phyloP scores from a whole-genome alignment of 768 basidiomycete genomes.

The Ramaria sp. region DNA sequence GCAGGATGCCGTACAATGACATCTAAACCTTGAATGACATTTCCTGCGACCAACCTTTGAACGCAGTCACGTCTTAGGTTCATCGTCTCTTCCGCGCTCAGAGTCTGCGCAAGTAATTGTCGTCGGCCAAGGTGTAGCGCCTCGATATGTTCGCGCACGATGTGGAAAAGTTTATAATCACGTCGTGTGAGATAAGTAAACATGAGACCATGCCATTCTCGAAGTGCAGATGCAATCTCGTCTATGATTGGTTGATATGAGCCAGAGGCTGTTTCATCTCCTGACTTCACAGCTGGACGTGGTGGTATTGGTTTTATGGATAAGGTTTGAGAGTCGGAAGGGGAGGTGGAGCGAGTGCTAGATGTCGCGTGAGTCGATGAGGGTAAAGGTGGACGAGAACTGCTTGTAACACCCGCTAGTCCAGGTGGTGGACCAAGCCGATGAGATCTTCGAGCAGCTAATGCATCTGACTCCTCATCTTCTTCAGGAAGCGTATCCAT shows the following conservation, averaged over 20 bases:
- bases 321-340: constrained; percentile 47
- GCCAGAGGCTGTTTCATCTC: constrained; percentile 86
- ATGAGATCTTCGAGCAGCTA: constrained; percentile 45
- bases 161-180: constrained; percentile 82
- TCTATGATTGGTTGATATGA: constrained; percentile 83
- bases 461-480: constrained; percentile 31
- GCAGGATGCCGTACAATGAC: constrained; percentile 94
- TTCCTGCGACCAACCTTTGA: constrained; percentile 74
- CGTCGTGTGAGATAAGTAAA: constrained; percentile 83
- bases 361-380: constrained; percentile 38
- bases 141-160: constrained; percentile 83
- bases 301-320: constrained; percentile 67
- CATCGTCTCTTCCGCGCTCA: constrained; percentile 79
- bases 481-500: constrained; percentile 57
- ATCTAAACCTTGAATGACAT: constrained; percentile 85
- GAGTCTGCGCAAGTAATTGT: constrained; percentile 78
- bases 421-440: constrained; percentile 66
- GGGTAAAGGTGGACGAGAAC: constrained; percentile 58
- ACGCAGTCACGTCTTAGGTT: constrained; percentile 82
- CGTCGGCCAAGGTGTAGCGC: constrained; percentile 84
- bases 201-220: constrained; percentile 92
- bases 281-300: constrained; percentile 88
- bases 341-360: constrained; percentile 56
- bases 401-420: constrained; percentile 39
- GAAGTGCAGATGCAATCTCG: constrained; percentile 91